Conservation (phyloP, 768 basidiomycete genomes). For the Lactifluus volemus region DNA sequence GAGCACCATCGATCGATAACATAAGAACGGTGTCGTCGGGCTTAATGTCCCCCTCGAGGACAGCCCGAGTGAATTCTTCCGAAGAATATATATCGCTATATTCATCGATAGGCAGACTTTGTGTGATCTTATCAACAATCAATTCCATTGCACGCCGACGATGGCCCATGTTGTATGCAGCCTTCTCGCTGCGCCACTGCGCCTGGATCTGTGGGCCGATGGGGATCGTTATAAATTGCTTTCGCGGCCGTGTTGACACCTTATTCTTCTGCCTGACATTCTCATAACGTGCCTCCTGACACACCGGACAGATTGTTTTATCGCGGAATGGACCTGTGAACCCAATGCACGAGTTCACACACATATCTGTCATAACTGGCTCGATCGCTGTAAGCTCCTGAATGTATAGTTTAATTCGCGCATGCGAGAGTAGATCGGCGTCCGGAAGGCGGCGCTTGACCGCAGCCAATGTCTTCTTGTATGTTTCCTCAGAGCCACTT, state of each 20-base stretch:
- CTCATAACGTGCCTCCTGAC: background rate
- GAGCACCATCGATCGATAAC: too few relatives aligned
- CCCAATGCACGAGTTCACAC: background rate
- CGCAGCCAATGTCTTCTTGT: too few relatives aligned
- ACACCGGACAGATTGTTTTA: background rate
- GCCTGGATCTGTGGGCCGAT: background rate
- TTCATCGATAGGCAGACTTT: background rate
- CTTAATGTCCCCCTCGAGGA: constrained; percentile 20
- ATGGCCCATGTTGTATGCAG: too few relatives aligned
- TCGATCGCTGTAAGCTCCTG: background rate
- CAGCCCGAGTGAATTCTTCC: constrained; percentile 21
- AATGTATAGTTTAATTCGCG: too few relatives aligned
- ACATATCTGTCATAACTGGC: background rate
- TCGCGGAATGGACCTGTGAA: background rate
- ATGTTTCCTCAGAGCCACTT: too few relatives aligned
- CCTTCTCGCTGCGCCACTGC: background rate
- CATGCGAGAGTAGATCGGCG: too few relatives aligned
- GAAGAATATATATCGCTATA: background rate
- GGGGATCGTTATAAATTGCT: background rate
- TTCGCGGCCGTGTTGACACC: background rate
- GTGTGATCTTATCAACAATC: background rate
- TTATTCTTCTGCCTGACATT: background rate
- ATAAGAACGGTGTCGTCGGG: too few relatives aligned
- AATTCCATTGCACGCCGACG: too few relatives aligned
- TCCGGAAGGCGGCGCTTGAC: too few relatives aligned